Conservation (phyloP, 768 basidiomycete species). For the Suillus subluteus region DNA sequence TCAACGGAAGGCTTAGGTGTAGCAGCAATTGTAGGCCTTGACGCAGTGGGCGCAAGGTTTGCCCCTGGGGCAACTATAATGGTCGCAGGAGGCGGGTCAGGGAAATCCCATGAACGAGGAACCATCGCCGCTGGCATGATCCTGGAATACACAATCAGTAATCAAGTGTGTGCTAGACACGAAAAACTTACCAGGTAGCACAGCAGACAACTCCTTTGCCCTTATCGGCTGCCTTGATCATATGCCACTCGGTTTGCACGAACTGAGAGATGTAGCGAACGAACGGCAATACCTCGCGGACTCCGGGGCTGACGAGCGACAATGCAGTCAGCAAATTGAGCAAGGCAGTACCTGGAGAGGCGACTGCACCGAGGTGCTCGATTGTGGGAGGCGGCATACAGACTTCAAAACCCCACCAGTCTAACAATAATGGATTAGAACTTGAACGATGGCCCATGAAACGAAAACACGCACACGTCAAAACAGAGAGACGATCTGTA, state of each 20-base stretch:
- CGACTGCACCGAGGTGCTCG: constrained; percentile 63
- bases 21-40: constrained; percentile 24
- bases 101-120: constrained; percentile 80
- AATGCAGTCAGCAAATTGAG: constrained; percentile 79
- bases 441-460: not conserved
- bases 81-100: constrained; percentile 44
- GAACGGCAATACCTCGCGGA: constrained; percentile 83
- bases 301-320: constrained; percentile 69
- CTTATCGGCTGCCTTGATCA: constrained; percentile 63
- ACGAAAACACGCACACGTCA: constrained; percentile 64
- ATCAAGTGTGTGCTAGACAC: not conserved
- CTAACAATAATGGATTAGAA: constrained; percentile 40
- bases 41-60: constrained; percentile 23
- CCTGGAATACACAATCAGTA: constrained; percentile 40
- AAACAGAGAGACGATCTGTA: constrained; percentile 72
- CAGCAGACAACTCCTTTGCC: constrained; percentile 86
- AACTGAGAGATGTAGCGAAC: constrained; percentile 82
- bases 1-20: constrained; percentile 36
- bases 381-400: constrained; percentile 75
- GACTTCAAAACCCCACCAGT: constrained; percentile 91
- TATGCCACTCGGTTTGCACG: constrained; percentile 72
- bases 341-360: constrained; percentile 53
- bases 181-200: constrained; percentile 74
- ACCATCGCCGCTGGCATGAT: constrained; percentile 81
- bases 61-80: constrained; percentile 10